Evolutionary conservation across 352 stramenopile species (phyloP), one percentile per base, ranked within the genome.

Genomic region (Phytophthora meadii): DNA sequence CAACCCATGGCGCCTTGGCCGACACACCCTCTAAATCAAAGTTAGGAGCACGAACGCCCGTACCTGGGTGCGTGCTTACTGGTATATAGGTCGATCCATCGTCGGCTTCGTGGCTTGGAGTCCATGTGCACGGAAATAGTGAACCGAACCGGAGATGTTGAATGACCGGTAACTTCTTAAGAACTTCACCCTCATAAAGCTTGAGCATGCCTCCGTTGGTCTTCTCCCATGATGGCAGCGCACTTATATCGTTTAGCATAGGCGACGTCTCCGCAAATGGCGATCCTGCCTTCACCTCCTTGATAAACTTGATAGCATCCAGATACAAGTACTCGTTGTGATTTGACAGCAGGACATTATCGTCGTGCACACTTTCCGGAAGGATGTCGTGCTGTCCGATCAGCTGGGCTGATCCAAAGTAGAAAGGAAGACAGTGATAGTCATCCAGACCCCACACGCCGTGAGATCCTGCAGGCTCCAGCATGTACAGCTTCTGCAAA

Each of bases 361-460:
- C 85, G 46, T 97, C 81, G 47, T 94, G 87, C 32, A 97, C 77
- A 15, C 77, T 86, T 28, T 84, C 81, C 1, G 93, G 92, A 1
- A 70, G 28, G 48, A 97, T 84, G 15, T 88, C 65, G 24, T 77
- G 56, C 57, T 97, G 87, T 47, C 77, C 87, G 22, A 93, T 92
- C 14, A 99, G 84, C 70, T 99, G 97, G 54, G 96, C 92, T 22
- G 97, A 91, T 46, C 98, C 97, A 87, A 99, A 99, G 74, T 98
- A 98, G 75, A 99, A 99, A 1, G 95, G 90, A 30, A 99, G 81
- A 69, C 97, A 99, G 65, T 99, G 97, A 77, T 99, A 99, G 81
- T 99, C 97, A 71, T 99, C 98, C 40, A 99, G 84, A 22, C 95
- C 97, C 97, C 98, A 99, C 24, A 99, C 97, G 34, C 98, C 98